Conservation (phyloP, 2,329 filamentous ascomycete genomes). For the Trichoderma koningii region DNA sequence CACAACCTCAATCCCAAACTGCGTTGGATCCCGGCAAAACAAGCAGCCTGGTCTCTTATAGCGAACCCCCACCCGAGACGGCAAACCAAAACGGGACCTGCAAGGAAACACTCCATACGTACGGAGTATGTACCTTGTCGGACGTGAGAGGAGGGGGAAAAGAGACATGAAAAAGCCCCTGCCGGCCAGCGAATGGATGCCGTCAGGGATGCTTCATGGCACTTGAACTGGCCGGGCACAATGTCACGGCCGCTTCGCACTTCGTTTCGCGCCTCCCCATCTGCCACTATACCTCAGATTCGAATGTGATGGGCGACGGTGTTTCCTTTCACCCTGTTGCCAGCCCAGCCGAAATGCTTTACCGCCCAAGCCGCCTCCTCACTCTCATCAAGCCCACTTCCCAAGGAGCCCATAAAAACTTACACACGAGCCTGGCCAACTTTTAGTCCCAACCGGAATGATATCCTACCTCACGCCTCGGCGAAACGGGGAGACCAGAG, state of each 20-base stretch:
- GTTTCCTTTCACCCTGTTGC: no score
- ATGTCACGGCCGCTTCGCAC: not conserved
- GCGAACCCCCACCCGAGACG: constrained; percentile 1
- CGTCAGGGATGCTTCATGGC: not conserved
- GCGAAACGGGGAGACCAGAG: no score
- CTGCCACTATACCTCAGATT: no score
- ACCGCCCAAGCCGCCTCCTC: constrained; percentile 19
- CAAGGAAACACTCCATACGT: no score
- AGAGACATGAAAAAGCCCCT: not conserved
- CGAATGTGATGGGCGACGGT: no score
- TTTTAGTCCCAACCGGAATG: no score
- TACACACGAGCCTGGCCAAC: not conserved
- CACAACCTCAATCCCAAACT: constrained; percentile 2
- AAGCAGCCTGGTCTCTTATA: not conserved
- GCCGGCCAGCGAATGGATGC: constrained; percentile 4
- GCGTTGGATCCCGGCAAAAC: not conserved
- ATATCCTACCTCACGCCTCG: no score
- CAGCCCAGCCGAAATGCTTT: constrained; percentile 2
- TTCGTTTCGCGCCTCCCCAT: no score
- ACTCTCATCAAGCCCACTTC: not conserved
- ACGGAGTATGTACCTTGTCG: no score
- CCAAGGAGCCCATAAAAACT: not conserved
- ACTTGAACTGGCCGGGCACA: not conserved
- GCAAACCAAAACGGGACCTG: not conserved
- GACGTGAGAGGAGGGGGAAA: not conserved